A percentile compares a stretch with the other conserved stretches of the same genome.
Conservation (phyloP, 257 asterid species). For the Capsicum pubescens region DNA sequence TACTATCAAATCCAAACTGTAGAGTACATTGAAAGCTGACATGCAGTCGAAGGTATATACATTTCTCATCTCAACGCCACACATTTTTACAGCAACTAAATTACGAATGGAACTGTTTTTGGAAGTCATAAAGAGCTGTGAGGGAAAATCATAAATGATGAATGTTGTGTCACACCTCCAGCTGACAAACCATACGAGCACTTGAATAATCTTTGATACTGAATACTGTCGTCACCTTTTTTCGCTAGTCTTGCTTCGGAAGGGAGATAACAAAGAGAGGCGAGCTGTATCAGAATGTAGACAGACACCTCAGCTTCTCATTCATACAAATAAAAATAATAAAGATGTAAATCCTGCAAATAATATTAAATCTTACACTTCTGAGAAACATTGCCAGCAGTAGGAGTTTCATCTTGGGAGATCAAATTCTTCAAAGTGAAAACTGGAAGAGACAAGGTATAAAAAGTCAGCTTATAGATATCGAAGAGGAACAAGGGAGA, state of each 20-base stretch:
- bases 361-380: constrained; percentile 62
- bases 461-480: constrained; percentile 25
- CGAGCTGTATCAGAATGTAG: constrained; percentile 59
- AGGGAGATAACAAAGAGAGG: constrained; percentile 76
- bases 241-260: constrained; percentile 72
- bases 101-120: not conserved
- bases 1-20: constrained; percentile 16
- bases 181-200: constrained; percentile 12
- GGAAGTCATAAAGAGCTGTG: constrained; percentile 4
- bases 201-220: constrained; percentile 21
- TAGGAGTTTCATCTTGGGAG: constrained; percentile 69
- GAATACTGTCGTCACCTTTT: constrained; percentile 62
- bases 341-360: not conserved
- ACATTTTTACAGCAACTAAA: constrained; percentile 16
- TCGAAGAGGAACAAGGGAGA: not conserved
- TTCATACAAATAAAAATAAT: not conserved
- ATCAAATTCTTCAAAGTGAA: constrained; percentile 77
- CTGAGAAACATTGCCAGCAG: constrained; percentile 55
- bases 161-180: constrained; percentile 3
- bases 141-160: no score
- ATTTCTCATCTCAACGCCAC: constrained; percentile 22
- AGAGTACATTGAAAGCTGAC: constrained; percentile 12
- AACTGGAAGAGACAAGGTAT: constrained; percentile 50
- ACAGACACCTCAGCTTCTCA: constrained; percentile 21
- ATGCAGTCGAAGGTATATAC: constrained; percentile 18